Evolutionary conservation across 2,329 filamentous ascomycete genomes (phyloP), one percentile per base, ranked within the genome.

Genomic region (Nigrograna mackinnonii): DNA sequence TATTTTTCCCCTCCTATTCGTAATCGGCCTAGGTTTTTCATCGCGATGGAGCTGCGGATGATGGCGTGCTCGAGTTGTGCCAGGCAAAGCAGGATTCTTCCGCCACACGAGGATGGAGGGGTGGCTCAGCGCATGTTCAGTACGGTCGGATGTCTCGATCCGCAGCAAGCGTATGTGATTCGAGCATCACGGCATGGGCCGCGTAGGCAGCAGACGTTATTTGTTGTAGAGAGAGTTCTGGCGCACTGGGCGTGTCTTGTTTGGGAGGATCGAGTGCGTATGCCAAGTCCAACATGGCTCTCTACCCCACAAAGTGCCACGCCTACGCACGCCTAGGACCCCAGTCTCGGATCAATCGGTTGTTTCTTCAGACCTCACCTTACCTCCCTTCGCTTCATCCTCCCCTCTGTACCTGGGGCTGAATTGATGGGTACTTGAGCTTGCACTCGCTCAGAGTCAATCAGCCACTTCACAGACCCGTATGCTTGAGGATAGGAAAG

Each of bases 261-360:
- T 35, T 44, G 19, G 37, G 26, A 28, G 32, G 46, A 58, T 64
- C 51, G 50, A 57, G 20, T 51, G 46, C 57, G 62, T 64, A 31
- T 47, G 60, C 60, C 62, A 62, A 66, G 61, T 14, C 7, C 18
- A 28, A 40, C 40, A 48, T 39, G 47, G 28, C 45, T 47, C 32
- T 31, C 38, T 57, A 54, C 56, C 57, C 59, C 60, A 60, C 60
- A 62, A 42, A 46, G 42, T 33, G 28, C 37, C 32, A 20, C 35
- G 37, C 41, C 30, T 33, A 36, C 17, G 16, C 7, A 3, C 13
- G 37, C n/a, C 7, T 17, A 7, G 26, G 6, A 18, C 7, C 13
- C n/a, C 35, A 6, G n/a, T 11, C 22, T 43, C 55, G 54, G 58
- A 55, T 57, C 47, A 30, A 50, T 49, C 57, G 57, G 56, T 49